A percentile compares a stretch with the other conserved stretches of the same genome.
phyloP scores from a whole-genome alignment of 768 basidiomycete species.

The Tulasnella sp. region DNA sequence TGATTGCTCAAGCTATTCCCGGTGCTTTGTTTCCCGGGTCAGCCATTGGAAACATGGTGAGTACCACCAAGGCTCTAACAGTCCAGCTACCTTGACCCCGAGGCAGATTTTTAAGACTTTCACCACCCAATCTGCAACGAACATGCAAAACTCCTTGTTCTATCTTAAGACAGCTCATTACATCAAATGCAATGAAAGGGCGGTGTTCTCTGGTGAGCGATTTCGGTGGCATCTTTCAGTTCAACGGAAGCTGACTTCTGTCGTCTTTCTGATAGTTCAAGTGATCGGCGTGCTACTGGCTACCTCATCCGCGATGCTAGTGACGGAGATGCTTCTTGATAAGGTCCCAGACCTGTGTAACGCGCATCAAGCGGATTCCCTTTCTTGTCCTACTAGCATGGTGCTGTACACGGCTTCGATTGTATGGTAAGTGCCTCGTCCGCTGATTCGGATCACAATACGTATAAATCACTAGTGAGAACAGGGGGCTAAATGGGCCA shows the following conservation, averaged over 20 bases:
- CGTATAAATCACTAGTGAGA: slow-evolving; percentile 16
- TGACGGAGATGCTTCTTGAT: slow-evolving; percentile 29
- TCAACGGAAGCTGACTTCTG: not conserved
- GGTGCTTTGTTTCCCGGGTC: slow-evolving; percentile 32
- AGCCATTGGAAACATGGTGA: slow-evolving; percentile 34
- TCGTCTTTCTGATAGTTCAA: slow-evolving; percentile 33
- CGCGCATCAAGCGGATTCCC: slow-evolving; percentile 21
- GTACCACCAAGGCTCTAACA: not conserved
- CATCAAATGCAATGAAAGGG: slow-evolving; percentile 25
- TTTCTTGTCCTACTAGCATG: slow-evolving; percentile 30
- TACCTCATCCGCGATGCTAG: slow-evolving; percentile 27
- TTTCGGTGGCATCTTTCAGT: not conserved
- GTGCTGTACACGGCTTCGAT: slow-evolving; percentile 32
- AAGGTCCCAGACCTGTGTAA: slow-evolving; percentile 31
- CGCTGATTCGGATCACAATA: not conserved
- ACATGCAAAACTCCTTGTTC: slow-evolving; percentile 30
- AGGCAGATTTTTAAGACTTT: slow-evolving; percentile 22
- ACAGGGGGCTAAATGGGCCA: slow-evolving; percentile 36
- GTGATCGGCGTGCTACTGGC: slow-evolving; percentile 24
- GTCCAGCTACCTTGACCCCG: too few relatives aligned
- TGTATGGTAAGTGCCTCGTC: slow-evolving; percentile 27
- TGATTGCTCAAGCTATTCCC: slow-evolving; percentile 32
- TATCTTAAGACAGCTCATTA: slow-evolving; percentile 40
- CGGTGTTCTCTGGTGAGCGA: not conserved
- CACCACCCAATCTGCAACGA: slow-evolving; percentile 21